Evolutionary conservation across 116 monocot species (phyloP), one percentile per base, ranked within the genome.

Genomic region (Thalassia testudinum): DNA sequence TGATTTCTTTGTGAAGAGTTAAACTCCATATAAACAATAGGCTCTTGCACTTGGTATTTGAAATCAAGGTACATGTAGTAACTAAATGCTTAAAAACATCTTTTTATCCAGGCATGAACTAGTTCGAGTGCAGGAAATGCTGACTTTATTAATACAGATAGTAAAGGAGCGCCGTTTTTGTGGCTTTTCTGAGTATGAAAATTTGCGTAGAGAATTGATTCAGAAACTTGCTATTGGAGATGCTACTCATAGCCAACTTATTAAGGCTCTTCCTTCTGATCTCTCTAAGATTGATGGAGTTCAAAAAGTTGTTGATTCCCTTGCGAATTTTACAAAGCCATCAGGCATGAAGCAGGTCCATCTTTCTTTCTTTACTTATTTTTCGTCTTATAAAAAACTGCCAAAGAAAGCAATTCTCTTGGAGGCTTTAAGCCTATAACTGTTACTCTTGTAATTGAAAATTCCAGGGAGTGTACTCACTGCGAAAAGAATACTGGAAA

Each of bases 201-300:
- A 86, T 68, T 68, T 99, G 60, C 70, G 53, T 44, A 85, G 86
- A 62, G 97, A 90, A 60, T 56, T 99, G 54, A 60, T 99, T 45
- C 62, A 73, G 62, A 90, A 64, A 62, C 62, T 99, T 56, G 69
- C 77, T 49, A 50, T 71, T 62, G 85, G 75, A 51, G 86, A 99
- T 80, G 79, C 82, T 47, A 99, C 97, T 54, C 97, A 75, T 63
- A 99, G 97, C 67, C 86, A 90, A 53, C 54, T 99, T 45, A 65
- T 82, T 4, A 77, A 82, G 67, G 48, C 82, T 73, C 72, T 99
- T 54, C 97, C 97, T 53, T 67, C 54, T 38, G 79, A 82, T 52
- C 75, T 99, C 42, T 70, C 90, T 47, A 77, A 78, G 62, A 66
- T 58, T 71, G 57, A 79, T 49, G 61, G 73, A 25, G 61, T 99